phyloP scores from a whole-genome alignment of 192 early-diverging fungal genomes.

The Phycomyces nitens region DNA sequence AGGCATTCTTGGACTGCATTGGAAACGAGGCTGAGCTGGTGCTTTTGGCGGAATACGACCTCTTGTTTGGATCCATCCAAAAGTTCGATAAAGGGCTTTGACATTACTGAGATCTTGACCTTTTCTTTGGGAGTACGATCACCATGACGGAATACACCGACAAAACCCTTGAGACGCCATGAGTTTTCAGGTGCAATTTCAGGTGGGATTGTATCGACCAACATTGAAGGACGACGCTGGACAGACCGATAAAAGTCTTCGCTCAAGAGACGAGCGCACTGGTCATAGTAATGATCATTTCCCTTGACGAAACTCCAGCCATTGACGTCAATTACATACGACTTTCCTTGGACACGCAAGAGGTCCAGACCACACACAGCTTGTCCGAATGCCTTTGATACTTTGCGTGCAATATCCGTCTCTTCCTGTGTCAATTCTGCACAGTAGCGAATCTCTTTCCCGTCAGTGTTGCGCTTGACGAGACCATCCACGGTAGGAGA shows the following conservation, averaged over 20 bases:
- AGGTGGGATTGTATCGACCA: constrained; percentile 27
- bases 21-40: constrained; percentile 63
- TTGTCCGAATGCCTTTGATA: constrained; percentile 85
- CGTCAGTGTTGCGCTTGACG: constrained; percentile 92
- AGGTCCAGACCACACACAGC: constrained; percentile 95
- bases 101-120: constrained; percentile 78
- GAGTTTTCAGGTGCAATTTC: constrained; percentile 62
- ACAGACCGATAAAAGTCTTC: constrained; percentile 71
- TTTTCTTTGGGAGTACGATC: constrained; percentile 98
- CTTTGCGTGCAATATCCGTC: constrained; percentile 67
- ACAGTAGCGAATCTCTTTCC: constrained; percentile 94
- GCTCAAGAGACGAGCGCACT: constrained; percentile 72
- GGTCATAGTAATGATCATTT: constrained; percentile 88
- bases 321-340: constrained; percentile 97
- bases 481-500: constrained; percentile 94
- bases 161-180: constrained; percentile 92
- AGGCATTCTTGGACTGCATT: constrained; percentile 19
- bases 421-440: constrained; percentile 79
- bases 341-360: constrained; percentile 74
- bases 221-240: constrained; percentile 12
- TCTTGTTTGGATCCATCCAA: constrained; percentile 66
- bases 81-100: constrained; percentile 65
- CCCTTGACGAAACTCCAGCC: constrained; percentile 99
- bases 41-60: constrained; percentile 71
- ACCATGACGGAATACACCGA: constrained; percentile 90